Evolutionary conservation across 768 basidiomycete genomes (phyloP).

Genomic region (Xerocomus spinulosus): DNA sequence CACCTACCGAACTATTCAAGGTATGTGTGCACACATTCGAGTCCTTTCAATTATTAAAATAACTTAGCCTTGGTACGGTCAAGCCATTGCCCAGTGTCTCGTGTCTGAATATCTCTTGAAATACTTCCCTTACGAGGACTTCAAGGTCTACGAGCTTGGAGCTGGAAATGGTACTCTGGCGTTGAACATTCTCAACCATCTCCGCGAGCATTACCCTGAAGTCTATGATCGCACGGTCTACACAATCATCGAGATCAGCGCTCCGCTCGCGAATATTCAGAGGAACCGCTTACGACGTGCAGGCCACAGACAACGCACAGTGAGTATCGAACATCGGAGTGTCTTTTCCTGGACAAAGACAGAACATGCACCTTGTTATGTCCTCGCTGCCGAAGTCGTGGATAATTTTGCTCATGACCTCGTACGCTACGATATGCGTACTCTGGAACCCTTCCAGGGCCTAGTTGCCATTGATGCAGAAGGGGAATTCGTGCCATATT

Average conservation of each 20-base stretch:
- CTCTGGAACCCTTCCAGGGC: slow-evolving; percentile 79
- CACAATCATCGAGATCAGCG: slow-evolving; percentile 92
- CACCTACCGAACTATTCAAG: slow-evolving; percentile 96
- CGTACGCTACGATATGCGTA: slow-evolving; percentile 80
- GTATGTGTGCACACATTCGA: slow-evolving; percentile 35
- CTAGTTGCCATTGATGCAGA: slow-evolving; percentile 70
- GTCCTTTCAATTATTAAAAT: slow-evolving; percentile 4
- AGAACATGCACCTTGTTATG: slow-evolving; percentile 83
- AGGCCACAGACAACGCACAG: slow-evolving; percentile 38
- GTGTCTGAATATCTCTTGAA: slow-evolving; percentile 90
- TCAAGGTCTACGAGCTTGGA: slow-evolving; percentile 95
- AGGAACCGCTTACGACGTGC: slow-evolving; percentile 53
- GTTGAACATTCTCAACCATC: slow-evolving; percentile 76
- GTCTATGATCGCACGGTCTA: slow-evolving; percentile 93
- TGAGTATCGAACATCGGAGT: slow-evolving; percentile 66
- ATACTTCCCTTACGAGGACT: slow-evolving; percentile 94
- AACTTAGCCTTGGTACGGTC: slow-evolving; percentile 87
- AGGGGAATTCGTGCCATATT: slow-evolving; percentile 82
- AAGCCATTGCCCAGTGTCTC: slow-evolving; percentile 83
- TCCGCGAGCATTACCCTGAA: slow-evolving; percentile 75
- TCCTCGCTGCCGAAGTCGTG: slow-evolving; percentile 95
- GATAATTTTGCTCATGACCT: slow-evolving; percentile 98
- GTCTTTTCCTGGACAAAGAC: slow-evolving; percentile 79
- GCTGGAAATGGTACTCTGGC: slow-evolving; percentile 97
- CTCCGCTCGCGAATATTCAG: slow-evolving; percentile 70